Evolutionary conservation across 495 filamentous ascomycete species (phyloP).

Genomic region (Delitschia confertaspora): DNA sequence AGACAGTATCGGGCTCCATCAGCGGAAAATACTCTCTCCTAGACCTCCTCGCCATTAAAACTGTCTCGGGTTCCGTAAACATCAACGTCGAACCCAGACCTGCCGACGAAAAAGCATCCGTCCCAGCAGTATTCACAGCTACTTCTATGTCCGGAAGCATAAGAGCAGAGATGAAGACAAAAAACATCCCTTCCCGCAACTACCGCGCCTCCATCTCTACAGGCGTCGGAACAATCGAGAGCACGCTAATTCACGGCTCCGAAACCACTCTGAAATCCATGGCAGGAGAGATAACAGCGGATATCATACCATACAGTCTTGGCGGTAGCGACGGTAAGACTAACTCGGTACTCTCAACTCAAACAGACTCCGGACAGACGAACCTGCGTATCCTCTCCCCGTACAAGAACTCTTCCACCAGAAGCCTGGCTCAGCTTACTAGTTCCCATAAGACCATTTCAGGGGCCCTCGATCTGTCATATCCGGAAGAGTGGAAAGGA

Average conservation of each 20-base stretch:
- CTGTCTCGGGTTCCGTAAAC: constrained; percentile 27
- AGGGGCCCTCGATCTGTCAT: constrained; percentile 27
- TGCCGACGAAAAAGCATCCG: constrained; percentile 7
- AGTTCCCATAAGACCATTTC: constrained; percentile 24
- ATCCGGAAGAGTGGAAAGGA: constrained; percentile 35
- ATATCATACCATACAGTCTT: constrained; percentile 29
- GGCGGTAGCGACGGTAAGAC: constrained; percentile 6
- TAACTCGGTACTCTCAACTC: constrained; percentile 21
- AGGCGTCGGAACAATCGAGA: constrained; percentile 22
- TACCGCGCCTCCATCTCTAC: constrained; percentile 26
- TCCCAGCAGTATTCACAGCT: constrained; percentile 26
- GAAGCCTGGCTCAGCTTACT: constrained; percentile 18
- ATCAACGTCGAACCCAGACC: constrained; percentile 27
- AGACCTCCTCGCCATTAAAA: constrained; percentile 29
- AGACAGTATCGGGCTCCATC: constrained; percentile 26
- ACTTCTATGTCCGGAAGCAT: constrained; percentile 27
- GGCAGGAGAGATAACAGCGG: constrained; percentile 26
- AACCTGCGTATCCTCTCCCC: constrained; percentile 19
- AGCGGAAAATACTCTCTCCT: constrained; percentile 28
- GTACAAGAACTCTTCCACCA: constrained; percentile 7
- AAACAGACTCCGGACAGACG: constrained; percentile 20
- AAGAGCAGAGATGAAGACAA: constrained; percentile 18
- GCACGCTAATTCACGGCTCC: constrained; percentile 31
- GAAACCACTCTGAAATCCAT: constrained; percentile 13
- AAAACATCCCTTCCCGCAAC: constrained; percentile 28